phyloP scores from a whole-genome alignment of 75 land plant species.

The Selaginella tamariscina region DNA sequence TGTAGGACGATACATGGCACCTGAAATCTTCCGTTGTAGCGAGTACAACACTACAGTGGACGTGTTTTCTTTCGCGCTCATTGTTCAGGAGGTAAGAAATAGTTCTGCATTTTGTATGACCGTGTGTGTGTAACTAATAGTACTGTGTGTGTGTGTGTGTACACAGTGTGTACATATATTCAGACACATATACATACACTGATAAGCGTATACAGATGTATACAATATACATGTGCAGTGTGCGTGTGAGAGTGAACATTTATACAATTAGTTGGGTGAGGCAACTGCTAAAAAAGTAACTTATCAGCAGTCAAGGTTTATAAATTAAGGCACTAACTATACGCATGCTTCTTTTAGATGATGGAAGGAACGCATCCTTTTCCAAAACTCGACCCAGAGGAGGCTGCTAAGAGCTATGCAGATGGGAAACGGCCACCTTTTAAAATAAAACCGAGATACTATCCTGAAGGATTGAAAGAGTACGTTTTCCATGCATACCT shows the following conservation, averaged over 20 bases:
- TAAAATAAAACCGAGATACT: conserved; percentile 38
- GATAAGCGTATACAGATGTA: no score
- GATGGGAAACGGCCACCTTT: conserved; percentile 59
- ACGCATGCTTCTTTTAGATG: conserved; percentile 51
- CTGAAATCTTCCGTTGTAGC: conserved; percentile 18
- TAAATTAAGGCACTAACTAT: no score
- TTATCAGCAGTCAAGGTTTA: background rate
- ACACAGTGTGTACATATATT: no score
- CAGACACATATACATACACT: no score
- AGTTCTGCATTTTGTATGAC: no score
- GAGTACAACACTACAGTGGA: conserved; percentile 21
- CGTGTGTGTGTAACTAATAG: no score
- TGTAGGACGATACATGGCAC: conserved; percentile 42
- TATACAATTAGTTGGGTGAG: no score
- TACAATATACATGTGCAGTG: no score
- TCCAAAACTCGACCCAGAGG: conserved; percentile 28
- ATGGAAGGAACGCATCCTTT: conserved; percentile 69
- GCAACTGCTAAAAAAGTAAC: no score
- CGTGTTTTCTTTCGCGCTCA: conserved; percentile 29
- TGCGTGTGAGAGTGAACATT: no score
- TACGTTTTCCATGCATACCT: conserved; percentile 23
- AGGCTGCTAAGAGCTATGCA: conserved; percentile 45
- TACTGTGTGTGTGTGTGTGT: no score
- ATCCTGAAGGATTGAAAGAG: conserved; percentile 71
- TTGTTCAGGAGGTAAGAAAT: conserved; percentile 24